Conservation (phyloP, 2,329 filamentous ascomycete genomes). For the Monilinia polystroma region DNA sequence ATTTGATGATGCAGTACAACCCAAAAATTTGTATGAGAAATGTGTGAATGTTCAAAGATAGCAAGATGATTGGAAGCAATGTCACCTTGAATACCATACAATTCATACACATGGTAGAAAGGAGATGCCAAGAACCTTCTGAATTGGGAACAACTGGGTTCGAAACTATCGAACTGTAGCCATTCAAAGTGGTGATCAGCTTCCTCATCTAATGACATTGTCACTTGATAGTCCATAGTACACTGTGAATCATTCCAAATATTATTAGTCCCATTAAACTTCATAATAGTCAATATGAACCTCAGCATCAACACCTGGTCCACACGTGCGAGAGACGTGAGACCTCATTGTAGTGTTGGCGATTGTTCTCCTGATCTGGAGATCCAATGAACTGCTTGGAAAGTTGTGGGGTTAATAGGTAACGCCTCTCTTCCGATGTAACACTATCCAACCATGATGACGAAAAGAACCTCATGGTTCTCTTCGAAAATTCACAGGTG, state of each 20-base stretch:
- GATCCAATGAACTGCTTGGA: background rate
- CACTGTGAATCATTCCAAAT: background rate
- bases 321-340: conserved; percentile 21
- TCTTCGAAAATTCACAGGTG: background rate
- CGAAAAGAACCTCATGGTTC: conserved; percentile 9
- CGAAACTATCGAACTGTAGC: background rate
- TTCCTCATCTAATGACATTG: background rate
- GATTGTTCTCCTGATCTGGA: conserved; percentile 9
- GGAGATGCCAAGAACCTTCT: conserved; percentile 11
- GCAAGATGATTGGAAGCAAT: background rate
- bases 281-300: background rate
- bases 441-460: conserved; percentile 17
- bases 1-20: conserved; percentile 12
- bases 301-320: background rate
- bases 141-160: background rate
- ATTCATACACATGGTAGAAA: conserved; percentile 3
- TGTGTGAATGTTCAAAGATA: conserved; percentile 1
- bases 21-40: background rate
- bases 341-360: conserved; percentile 18
- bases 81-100: background rate
- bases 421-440: conserved; percentile 11
- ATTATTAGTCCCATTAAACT: background rate
- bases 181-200: background rate
- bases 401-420: conserved; percentile 6
- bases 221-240: conserved; percentile 20